Base-by-base conservation (phyloP, 176 grass and related monocot genomes). In the Zoysia japonica region DNA sequence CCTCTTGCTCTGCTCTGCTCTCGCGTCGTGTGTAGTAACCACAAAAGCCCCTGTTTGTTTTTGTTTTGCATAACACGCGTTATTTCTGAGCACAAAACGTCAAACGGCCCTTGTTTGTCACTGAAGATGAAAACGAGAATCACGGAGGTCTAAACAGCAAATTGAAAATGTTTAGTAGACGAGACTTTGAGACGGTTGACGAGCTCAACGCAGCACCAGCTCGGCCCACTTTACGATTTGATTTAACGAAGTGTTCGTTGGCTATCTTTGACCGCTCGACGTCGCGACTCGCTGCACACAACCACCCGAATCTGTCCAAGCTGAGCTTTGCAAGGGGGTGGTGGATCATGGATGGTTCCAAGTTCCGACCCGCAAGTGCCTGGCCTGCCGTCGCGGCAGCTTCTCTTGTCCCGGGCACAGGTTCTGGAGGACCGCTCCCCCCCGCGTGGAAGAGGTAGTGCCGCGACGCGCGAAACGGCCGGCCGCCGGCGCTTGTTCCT, bases 241-340 rank as follows among this genome's bases (percentile, higher is more conserved):
- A 28, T 44, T 83, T 11, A 41, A 16, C 56, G 20, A 40, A 57
- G 42, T 28, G 28, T 28, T 28, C 47, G 66, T 46, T 42, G 75
- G 5, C 36, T 61, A 61, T 78, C 80, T 79, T 47, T 83, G 80
- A 88, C 73, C 42, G 59, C 16, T 61, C 41, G 28, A 28, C 28
- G 28, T 28, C 28, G 28, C 28, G 28, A 28, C 28, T 28, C 28
- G 28, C 28, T 28, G 28, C 28, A 28, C 28, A 28, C 28, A 28
- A 28, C 28, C 28, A 28, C 28, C 28, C 28, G 28, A 28, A 28
- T 28, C 28, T 28, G 28, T 28, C 28, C 28, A 28, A 28, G 28
- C 28, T 28, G 28, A 28, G 28, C 28, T 28, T 28, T 28, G 28
- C 28, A 0, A 28, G 28, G 28, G 28, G 28, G 28, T 28, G 28